A percentile compares a stretch with the other conserved stretches of the same genome.
Evolutionary conservation across 805 yeast genomes (phyloP).

Genomic region (Sungouiella thailandica): DNA sequence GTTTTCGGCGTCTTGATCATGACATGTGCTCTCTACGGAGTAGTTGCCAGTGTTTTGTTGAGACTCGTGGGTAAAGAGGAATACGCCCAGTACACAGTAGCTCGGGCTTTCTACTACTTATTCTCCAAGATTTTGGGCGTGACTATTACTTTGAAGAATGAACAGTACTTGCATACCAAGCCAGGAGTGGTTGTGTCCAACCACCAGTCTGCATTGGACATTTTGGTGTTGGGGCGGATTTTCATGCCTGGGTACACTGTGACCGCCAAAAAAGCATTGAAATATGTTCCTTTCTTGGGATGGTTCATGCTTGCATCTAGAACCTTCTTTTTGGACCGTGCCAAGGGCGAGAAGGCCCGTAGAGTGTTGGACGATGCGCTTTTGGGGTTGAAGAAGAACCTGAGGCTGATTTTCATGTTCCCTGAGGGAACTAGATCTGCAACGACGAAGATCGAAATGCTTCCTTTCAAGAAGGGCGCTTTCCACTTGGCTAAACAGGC

Average conservation of each 20-base stretch:
- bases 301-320: slow-evolving; percentile 95
- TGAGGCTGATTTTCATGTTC: slow-evolving; percentile 81
- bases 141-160: slow-evolving; percentile 59
- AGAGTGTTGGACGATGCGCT: slow-evolving; percentile 70
- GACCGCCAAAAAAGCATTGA: slow-evolving; percentile 82
- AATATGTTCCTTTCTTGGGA: slow-evolving; percentile 85
- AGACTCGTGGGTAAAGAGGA: slow-evolving; percentile 69
- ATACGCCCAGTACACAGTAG: slow-evolving; percentile 85
- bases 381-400: slow-evolving; percentile 50
- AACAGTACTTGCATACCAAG: slow-evolving; percentile 24
- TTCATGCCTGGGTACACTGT: slow-evolving; percentile 89
- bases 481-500: slow-evolving; percentile 96
- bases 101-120: slow-evolving; percentile 67
- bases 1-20: slow-evolving; percentile 47
- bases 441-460: slow-evolving; percentile 56
- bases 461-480: slow-evolving; percentile 96
- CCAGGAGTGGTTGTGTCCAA: slow-evolving; percentile 84
- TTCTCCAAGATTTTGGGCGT: slow-evolving; percentile 64
- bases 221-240: slow-evolving; percentile 70
- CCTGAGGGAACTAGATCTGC: slow-evolving; percentile 98
- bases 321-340: slow-evolving; percentile 85
- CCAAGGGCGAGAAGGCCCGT: slow-evolving; percentile 69
- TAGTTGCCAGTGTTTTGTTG: slow-evolving; percentile 64
- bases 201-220: slow-evolving; percentile 89
- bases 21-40: slow-evolving; percentile 70